Evolutionary conservation across 148 eudicot genomes (phyloP), one percentile per base, ranked within the genome.

Genomic region (Cornus controversa): DNA sequence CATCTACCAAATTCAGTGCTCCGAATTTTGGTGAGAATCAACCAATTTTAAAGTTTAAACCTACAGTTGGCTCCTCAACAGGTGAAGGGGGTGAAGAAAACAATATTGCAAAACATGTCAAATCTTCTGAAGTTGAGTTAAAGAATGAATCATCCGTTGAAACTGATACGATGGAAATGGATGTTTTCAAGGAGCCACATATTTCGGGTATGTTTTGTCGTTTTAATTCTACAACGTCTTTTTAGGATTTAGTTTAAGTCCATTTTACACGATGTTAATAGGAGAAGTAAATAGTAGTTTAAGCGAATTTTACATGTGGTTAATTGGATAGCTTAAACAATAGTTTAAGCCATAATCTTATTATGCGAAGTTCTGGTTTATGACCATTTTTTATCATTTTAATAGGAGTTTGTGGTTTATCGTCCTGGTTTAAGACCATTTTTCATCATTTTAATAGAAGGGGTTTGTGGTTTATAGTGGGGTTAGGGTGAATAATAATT

Each of bases 131-230:
- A 81, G 79, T 77, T 31, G 47, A 27, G 70, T 70, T 80, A 75
- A 86, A 81, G 84, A 85, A 86, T 79, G 96, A 95, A 75, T 85
- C 90, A 18, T 92, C 93, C 34, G 89, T 89, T 36, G 96, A 93
- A 62, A 86, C 94, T 66, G 89, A 89, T 67, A 81, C 86, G 68
- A 75, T 87, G 90, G 93, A 83, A 45, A 72, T 82, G 78, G 87
- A 79, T 66, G 77, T 75, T 71, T 80, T 80, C 45, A 71, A 80
- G 76, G 85, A 80, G 77, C 75, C 72, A 67, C 53, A 70, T 27
- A 23, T 29, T 74, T 83, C 86, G 70, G 97, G 98, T 92, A 74
- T 72, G 78, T 72, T 74, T 67, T 40, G 4, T 34, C 23, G 65
- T 22, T 47, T 47, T 25, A 36, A 40, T 40, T 40, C 45, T 40